Evolutionary conservation across 805 yeast genomes (phyloP), one percentile per base, ranked within the genome.

Genomic region (Metschnikowia reukaufii): DNA sequence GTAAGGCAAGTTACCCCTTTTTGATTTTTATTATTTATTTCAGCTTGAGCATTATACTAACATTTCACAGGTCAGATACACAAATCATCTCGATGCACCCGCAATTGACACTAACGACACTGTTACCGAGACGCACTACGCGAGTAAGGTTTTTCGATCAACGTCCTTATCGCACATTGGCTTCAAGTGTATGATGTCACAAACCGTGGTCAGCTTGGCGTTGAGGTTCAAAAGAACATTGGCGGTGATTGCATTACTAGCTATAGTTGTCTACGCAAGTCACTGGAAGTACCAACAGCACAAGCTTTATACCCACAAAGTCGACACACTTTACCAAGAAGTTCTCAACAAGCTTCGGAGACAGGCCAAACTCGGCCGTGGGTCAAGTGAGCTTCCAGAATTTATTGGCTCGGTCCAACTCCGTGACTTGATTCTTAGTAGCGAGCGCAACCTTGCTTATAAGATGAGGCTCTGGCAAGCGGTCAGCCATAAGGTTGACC

Each of bases 371-470:
- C 44, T 55, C 32, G 73, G 72, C 20, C 45, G 50, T 53, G 39
- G 63, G 62, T 48, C 55, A 6, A 33, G 45, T 18, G 19, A 72
- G 67, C 13, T 60, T 63, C 56, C 71, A 68, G 35, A 71, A 8
- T 85, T 74, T 56, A 67, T 88, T 47, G 88, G 88, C 32, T 74
- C 86, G 15, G 84, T 84, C 38, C 94, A 86, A 59, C 69, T 88
- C 20, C 74, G 95, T 34, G 94, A 86, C 60, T 75, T 80, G 48
- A 72, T 83, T 36, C 66, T 86, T 15, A 59, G 67, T 16, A 63
- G 63, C 36, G 78, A 74, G 44, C 58, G 65, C 7, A 66, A 70
- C 36, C 65, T 71, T 23, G 67, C 52, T 53, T 54, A 55, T 36
- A 44, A 60, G 51, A 52, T 76, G 49, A 59, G 66, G 27, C 58